Base-by-base conservation (phyloP, 2,329 filamentous ascomycete genomes). In the Scedosporium apiospermum region DNA sequence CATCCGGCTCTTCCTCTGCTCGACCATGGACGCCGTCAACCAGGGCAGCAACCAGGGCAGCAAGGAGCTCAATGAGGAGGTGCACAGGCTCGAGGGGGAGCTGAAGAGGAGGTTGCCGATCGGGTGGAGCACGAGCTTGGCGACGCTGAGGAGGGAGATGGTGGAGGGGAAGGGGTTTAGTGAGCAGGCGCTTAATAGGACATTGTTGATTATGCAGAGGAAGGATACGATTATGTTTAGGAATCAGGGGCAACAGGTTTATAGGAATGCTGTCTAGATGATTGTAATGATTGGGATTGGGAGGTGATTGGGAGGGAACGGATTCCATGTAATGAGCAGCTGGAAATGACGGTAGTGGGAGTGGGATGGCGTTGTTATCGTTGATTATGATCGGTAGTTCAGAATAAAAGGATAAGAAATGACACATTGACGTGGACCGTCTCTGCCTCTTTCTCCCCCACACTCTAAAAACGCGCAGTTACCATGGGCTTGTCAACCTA, bases 1-100 rank as follows among this genome's bases (percentile, higher is more conserved):
- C 2, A 99, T 99, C 69, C 88, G 95, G 0, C 83, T 99, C 16
- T 99, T 99, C 87, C 80, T 99, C 34, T 95, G 93, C 67, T 93
- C 88, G 3, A 99, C 95, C 63, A 98, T 99, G 95, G 93, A 99
- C 71, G 95, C 95, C 6, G 92, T 98, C 63, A 93, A 91, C 64
- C 91, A 96, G 70, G 93, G 93, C 64, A 88, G 89, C 67, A 90
- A 88, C 66, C 85, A 90, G 68, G 91, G 90, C 44, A 92, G 88
- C 70, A 88, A 91, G 65, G 93, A 98, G 75, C 79, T 98, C 63
- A 93, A 96, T 75, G 91, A 96, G 60, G 95, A 98, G 73, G 90
- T 91, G 5, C 82, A 82, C 67, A 91, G 91, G 68, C 85, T 98
- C 4, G 95, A 98, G 76, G 86, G 91, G 16, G 95, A 98, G 78